phyloP scores from a whole-genome alignment of 2,329 filamentous ascomycete genomes.

The Fusarium sp. region DNA sequence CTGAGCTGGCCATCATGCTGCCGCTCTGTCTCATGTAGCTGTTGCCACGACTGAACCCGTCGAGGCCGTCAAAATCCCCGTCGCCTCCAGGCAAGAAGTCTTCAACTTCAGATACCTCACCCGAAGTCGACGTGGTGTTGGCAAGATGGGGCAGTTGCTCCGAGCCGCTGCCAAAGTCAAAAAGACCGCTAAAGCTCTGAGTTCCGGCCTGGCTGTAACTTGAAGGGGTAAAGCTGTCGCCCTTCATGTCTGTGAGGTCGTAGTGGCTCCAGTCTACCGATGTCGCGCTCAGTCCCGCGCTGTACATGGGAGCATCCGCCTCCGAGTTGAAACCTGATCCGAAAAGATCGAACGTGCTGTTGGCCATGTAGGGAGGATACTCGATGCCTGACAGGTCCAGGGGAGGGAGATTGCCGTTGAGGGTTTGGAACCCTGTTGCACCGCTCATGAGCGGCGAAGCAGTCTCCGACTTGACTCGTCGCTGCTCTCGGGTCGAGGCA shows the following conservation, averaged over 20 bases:
- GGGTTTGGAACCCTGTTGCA: conserved; percentile 58
- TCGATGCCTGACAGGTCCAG: conserved; percentile 66
- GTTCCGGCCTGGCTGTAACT: conserved; percentile 62
- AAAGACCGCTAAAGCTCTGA: conserved; percentile 59
- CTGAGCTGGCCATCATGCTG: conserved; percentile 52
- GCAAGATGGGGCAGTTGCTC: conserved; percentile 64
- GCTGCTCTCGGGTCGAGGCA: conserved; percentile 55
- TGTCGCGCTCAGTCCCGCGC: conserved; percentile 65
- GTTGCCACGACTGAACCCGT: conserved; percentile 49
- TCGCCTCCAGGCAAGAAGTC: conserved; percentile 61
- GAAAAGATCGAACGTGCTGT: conserved; percentile 61
- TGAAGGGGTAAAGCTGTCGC: conserved; percentile 60
- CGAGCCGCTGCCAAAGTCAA: conserved; percentile 61
- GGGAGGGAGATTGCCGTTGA: conserved; percentile 62
- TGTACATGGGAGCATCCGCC: conserved; percentile 66
- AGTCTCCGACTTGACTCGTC: conserved; percentile 67
- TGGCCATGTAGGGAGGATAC: conserved; percentile 58
- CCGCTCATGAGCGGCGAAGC: conserved; percentile 64
- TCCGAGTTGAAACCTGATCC: conserved; percentile 57
- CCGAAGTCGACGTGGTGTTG: conserved; percentile 67
- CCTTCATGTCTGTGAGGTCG: conserved; percentile 56
- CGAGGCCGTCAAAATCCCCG: conserved; percentile 59
- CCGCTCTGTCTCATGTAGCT: conserved; percentile 57
- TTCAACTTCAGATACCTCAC: conserved; percentile 72
- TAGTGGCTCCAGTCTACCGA: conserved; percentile 58